Percentiles rank a stretch among this genome's conserved stretches.
These are phyloP conservation scores for Raffaelea arxii DNA, from an alignment of 2,329 filamentous ascomycete species.

Conservation along the genomic window DNA sequence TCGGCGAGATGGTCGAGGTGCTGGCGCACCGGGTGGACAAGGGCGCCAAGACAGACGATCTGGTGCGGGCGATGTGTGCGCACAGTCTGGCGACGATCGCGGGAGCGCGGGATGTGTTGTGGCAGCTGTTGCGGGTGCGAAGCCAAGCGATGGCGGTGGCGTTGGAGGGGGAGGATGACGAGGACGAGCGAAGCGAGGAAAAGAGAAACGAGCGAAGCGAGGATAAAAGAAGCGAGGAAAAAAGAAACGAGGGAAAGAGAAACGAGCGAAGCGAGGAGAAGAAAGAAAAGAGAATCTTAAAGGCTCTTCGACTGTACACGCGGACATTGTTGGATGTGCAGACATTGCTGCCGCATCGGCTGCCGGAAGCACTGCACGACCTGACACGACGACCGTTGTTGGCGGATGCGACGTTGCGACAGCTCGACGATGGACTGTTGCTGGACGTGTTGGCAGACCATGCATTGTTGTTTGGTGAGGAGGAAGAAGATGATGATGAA, in stretches of 20 bases:
- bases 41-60: conserved; percentile 26
- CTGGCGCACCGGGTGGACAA: conserved; percentile 8
- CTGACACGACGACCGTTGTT: conserved; percentile 65
- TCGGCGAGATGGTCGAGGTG: conserved; percentile 59
- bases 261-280: conserved; percentile 24
- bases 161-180: conserved; percentile 40
- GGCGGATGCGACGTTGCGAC: conserved; percentile 56
- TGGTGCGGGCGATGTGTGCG: conserved; percentile 68
- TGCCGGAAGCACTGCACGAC: conserved; percentile 58
- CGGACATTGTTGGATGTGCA: conserved; percentile 62
- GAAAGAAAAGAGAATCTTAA: too few species aligned
- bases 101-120: conserved; percentile 66
- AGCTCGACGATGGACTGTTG: conserved; percentile 59
- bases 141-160: conserved; percentile 56
- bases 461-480: too few species aligned
- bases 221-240: neutral
- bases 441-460: conserved; percentile 65
- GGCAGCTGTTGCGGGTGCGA: conserved; percentile 68
- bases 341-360: conserved; percentile 59
- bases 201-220: neutral
- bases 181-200: conserved; percentile 22
- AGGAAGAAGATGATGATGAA: conserved; percentile 81
- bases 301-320: conserved; percentile 63
- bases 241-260: neutral
- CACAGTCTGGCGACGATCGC: conserved; percentile 76